phyloP scores from a whole-genome alignment of 2,329 filamentous ascomycete genomes.

The Teratosphaeria pseudoeucalypti region DNA sequence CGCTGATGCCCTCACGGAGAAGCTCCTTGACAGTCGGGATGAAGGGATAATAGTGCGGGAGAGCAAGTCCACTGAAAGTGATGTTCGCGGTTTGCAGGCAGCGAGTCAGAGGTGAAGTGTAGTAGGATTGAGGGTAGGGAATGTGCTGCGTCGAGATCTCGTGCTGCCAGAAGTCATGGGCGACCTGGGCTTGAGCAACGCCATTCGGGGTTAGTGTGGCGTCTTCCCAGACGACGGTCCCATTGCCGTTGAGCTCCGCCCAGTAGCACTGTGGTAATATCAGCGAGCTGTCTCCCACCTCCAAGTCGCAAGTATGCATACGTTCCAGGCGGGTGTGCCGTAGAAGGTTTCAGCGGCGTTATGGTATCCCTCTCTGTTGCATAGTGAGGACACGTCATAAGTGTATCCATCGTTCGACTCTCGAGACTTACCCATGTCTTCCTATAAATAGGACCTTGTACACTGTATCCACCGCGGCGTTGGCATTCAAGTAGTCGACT shows the following conservation, averaged over 20 bases:
- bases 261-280: conserved; percentile 43
- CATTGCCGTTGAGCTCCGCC: conserved; percentile 53
- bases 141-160: conserved; percentile 46
- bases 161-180: conserved; percentile 50
- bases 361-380: conserved; percentile 45
- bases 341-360: conserved; percentile 57
- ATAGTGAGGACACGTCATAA: not conserved
- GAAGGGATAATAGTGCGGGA: conserved; percentile 46
- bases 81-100: conserved; percentile 53
- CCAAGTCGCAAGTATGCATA: conserved; percentile 24
- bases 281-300: conserved; percentile 33
- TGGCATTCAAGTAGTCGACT: conserved; percentile 46
- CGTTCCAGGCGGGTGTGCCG: conserved; percentile 59
- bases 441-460: conserved; percentile 63
- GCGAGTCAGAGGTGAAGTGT: conserved; percentile 53
- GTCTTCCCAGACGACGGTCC: conserved; percentile 53
- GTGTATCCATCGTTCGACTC: not conserved
- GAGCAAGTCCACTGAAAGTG: conserved; percentile 47
- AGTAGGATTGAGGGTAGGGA: conserved; percentile 54
- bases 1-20: conserved; percentile 55
- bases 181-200: conserved; percentile 46
- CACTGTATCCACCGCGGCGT: conserved; percentile 40
- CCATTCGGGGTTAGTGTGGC: conserved; percentile 50
- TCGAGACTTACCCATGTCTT: conserved; percentile 45
- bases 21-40: conserved; percentile 53